A percentile compares a stretch with the other conserved stretches of the same genome.
These are phyloP conservation scores for Colletotrichum godetiae DNA, from an alignment of 2,329 filamentous ascomycete genomes.

Conservation along the genomic window DNA sequence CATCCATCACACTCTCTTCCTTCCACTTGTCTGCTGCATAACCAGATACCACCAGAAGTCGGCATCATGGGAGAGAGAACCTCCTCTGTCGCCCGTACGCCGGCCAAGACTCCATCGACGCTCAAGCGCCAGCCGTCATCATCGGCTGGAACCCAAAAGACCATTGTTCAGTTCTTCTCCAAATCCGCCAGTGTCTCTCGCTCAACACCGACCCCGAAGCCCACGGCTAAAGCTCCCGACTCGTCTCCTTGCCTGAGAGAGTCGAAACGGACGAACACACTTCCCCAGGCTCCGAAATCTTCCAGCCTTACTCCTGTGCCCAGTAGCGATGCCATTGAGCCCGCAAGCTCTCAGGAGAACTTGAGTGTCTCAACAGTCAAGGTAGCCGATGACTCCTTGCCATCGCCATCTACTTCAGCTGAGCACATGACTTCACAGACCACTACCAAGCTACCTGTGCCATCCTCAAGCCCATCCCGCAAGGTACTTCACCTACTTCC, in stretches of 20 bases:
- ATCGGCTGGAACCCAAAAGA: conserved; percentile 50
- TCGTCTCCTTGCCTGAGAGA: conserved; percentile 52
- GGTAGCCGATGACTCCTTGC: conserved; percentile 64
- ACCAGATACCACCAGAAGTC: neutral
- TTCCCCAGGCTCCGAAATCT: conserved; percentile 51
- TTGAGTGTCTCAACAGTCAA: conserved; percentile 57
- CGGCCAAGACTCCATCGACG: conserved; percentile 46
- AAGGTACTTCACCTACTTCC: conserved; percentile 67
- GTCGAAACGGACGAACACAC: conserved; percentile 57
- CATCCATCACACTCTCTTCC: neutral
- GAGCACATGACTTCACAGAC: conserved; percentile 53
- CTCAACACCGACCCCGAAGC: conserved; percentile 47
- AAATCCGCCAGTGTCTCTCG: conserved; percentile 49
- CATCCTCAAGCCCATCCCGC: conserved; percentile 78
- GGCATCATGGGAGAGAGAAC: conserved; percentile 36
- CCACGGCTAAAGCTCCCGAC: conserved; percentile 45
- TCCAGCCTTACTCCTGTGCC: conserved; percentile 76
- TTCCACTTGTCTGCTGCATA: neutral
- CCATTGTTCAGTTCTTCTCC: conserved; percentile 57
- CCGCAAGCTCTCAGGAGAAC: conserved; percentile 76
- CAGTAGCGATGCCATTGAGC: conserved; percentile 80
- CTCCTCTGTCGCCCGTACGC: conserved; percentile 46
- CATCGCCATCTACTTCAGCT: conserved; percentile 54
- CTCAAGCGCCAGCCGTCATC: conserved; percentile 38
- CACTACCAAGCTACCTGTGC: conserved; percentile 54